These are phyloP conservation scores for Aspergillus cristatus DNA, from an alignment of 495 filamentous ascomycete species.

Conservation along the genomic window DNA sequence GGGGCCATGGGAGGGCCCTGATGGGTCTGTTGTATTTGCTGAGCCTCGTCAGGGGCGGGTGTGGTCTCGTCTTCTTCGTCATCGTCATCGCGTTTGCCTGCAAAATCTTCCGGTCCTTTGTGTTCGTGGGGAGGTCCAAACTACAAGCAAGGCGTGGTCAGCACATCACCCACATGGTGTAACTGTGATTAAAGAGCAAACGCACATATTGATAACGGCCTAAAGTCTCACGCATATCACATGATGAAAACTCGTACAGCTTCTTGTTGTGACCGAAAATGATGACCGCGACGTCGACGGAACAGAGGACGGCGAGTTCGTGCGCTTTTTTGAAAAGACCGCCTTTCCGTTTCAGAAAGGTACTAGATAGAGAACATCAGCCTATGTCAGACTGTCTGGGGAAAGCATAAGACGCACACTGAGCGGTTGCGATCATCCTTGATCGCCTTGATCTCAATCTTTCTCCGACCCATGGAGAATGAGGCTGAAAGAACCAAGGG, in stretches of 20 bases:
- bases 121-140: slow-evolving; percentile 90
- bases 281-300: slow-evolving; percentile 95
- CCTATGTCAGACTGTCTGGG: neutral
- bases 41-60: slow-evolving; percentile 53
- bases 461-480: slow-evolving; percentile 53
- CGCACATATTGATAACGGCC: slow-evolving; percentile 81
- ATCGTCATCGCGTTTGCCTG: slow-evolving; percentile 69
- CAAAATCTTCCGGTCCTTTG: slow-evolving; percentile 90
- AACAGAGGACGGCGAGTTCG: slow-evolving; percentile 94
- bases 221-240: slow-evolving; percentile 84
- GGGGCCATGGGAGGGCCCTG: slow-evolving; percentile 46
- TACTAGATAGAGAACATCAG: slow-evolving; percentile 40
- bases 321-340: slow-evolving; percentile 99
- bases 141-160: slow-evolving; percentile 31
- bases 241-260: slow-evolving; percentile 92
- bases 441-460: slow-evolving; percentile 99
- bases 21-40: slow-evolving; percentile 37
- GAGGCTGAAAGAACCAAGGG: slow-evolving; percentile 2
- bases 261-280: slow-evolving; percentile 99
- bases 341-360: slow-evolving; percentile 96
- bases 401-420: slow-evolving; percentile 58
- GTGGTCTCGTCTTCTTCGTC: slow-evolving; percentile 77
- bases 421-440: slow-evolving; percentile 98
- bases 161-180: neutral
- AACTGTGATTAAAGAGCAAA: slow-evolving; percentile 13